Percentiles rank a stretch among this genome's conserved stretches.
Evolutionary conservation across 2,329 filamentous ascomycete genomes (phyloP).

Genomic region (Sporothrix sp.): DNA sequence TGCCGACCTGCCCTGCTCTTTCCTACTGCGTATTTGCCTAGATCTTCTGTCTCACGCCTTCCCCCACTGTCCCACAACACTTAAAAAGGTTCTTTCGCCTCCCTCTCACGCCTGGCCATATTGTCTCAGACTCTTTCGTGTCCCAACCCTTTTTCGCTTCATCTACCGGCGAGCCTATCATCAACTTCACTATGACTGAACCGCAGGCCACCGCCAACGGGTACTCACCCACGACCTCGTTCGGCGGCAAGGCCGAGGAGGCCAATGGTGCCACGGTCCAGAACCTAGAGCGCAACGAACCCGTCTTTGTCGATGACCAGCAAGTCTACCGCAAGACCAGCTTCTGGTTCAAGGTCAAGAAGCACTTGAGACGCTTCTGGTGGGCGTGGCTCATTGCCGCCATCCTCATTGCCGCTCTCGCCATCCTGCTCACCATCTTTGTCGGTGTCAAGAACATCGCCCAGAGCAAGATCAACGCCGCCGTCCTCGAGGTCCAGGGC

Average conservation of each 20-base stretch:
- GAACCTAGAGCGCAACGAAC: too few species aligned
- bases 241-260: background rate
- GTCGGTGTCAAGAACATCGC: slow-evolving; percentile 47
- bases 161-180: too few species aligned
- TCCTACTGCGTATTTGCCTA: too few species aligned
- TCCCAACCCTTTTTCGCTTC: background rate
- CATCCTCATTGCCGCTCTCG: slow-evolving; percentile 40
- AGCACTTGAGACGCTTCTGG: slow-evolving; percentile 48
- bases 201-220: too few species aligned
- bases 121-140: background rate
- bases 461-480: slow-evolving; percentile 45
- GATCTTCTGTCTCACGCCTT: background rate
- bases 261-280: too few species aligned
- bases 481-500: slow-evolving; percentile 41
- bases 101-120: background rate
- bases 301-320: too few species aligned
- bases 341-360: background rate
- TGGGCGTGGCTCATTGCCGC: slow-evolving; percentile 48
- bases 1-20: background rate
- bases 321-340: background rate
- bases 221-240: background rate
- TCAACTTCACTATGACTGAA: too few species aligned
- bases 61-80: background rate
- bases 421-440: slow-evolving; percentile 48
- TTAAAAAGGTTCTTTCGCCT: too few species aligned